Evolutionary conservation across 768 basidiomycete species (phyloP), one percentile per base, ranked within the genome.

Genomic region (Crassisporium funariophilum): DNA sequence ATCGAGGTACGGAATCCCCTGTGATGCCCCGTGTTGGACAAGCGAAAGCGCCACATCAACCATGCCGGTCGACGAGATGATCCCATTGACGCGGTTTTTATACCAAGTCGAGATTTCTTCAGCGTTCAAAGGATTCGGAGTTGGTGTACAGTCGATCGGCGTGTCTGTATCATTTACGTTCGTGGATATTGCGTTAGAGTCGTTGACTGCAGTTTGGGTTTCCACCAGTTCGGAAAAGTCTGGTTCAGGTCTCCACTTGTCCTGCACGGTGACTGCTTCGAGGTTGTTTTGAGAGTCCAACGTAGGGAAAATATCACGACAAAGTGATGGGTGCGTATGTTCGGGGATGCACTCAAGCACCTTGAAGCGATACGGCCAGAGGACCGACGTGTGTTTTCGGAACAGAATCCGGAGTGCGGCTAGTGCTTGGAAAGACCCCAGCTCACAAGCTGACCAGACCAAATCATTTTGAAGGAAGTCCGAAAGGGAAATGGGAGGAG

Each of bases 11-110:
- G 82, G 77, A 10, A 97, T 73, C 11, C 86, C 87, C 55, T 82
- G 81, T 6, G 92, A 86, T 9, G 88, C 93, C 11, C 84, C 94
- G 53, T 95, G 84, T 62, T 97, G 95, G 7, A 92, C 77, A 35
- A 87, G 74, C 5, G 82, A 79, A 15, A 98, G 74, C 4, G 93
- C 91, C 24, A 81, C 65, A 56, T 94, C 88, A 34, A 94, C 70
- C 68, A 92, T 78, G 1, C 93, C 94, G 0, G 85, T 83, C 0
- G 73, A 69, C 5, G 71, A 62, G 20, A 94, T 78, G 49, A 92
- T 77, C 11, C 58, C 51, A 31, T 84, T 70, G 19, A 91, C 82
- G 23, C 84, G 84, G 4, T 49, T 56, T 55, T 69, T 77, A 69
- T 97, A 98, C 95, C 94, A 98, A 19, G 60, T 43, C 4, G 81